These are phyloP conservation scores for Colletotrichum sp. DNA, from an alignment of 2,329 filamentous ascomycete species.

Conservation along the genomic window DNA sequence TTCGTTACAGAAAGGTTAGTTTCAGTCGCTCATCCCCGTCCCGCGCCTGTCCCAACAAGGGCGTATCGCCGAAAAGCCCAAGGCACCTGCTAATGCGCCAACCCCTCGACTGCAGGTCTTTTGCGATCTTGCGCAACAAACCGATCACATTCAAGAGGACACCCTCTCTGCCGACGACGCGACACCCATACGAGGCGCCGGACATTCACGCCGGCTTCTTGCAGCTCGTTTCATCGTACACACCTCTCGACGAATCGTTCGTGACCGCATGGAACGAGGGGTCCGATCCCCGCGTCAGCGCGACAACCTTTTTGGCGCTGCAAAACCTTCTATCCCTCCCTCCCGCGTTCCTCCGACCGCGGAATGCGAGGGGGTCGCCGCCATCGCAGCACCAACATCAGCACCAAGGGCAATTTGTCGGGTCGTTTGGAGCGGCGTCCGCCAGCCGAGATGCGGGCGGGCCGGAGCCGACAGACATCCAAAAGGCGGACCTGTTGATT, in stretches of 20 bases:
- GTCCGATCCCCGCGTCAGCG: conserved; percentile 38
- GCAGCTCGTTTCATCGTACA: conserved; percentile 65
- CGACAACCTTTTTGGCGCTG: conserved; percentile 37
- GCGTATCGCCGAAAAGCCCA: not conserved
- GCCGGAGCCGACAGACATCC: conserved; percentile 62
- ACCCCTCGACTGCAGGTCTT: conserved; percentile 51
- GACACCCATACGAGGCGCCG: conserved; percentile 54
- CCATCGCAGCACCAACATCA: conserved; percentile 18
- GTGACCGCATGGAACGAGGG: conserved; percentile 69
- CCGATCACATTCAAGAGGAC: conserved; percentile 67
- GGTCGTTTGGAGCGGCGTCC: conserved; percentile 1
- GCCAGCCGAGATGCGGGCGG: conserved; percentile 9
- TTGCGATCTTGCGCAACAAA: conserved; percentile 67
- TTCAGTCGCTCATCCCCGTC: not conserved
- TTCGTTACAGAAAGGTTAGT: conserved; percentile 64
- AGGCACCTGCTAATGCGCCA: not conserved
- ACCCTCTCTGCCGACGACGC: conserved; percentile 58
- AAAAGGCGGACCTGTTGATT: conserved; percentile 71
- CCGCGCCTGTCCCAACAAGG: not conserved
- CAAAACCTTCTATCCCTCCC: conserved; percentile 38
- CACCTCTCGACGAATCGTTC: conserved; percentile 68
- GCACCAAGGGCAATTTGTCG: not conserved
- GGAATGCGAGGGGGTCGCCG: conserved; percentile 30
- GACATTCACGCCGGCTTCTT: conserved; percentile 63
- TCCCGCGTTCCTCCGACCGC: conserved; percentile 32